Evolutionary conservation across 1,139 yeast genomes (phyloP).

Genomic region (Oligophagozyma castellii): DNA sequence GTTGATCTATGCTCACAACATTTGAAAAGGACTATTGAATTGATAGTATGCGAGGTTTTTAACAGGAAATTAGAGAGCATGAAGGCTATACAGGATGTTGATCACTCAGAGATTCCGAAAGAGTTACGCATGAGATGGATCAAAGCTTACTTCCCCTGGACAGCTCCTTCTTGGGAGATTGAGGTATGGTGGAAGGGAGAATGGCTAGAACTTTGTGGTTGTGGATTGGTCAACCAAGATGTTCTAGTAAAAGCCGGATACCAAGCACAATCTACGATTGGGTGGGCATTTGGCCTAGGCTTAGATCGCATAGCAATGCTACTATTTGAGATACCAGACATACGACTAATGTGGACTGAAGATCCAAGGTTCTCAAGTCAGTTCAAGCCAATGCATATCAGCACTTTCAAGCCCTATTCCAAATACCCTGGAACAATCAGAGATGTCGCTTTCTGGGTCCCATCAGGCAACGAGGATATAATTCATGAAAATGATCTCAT

Average conservation of each 20-base stretch:
- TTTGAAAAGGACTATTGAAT: slow-evolving; percentile 73
- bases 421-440: slow-evolving; percentile 79
- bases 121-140: slow-evolving; percentile 90
- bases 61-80: slow-evolving; percentile 52
- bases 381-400: slow-evolving; percentile 49
- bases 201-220: slow-evolving; percentile 96
- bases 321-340: slow-evolving; percentile 88
- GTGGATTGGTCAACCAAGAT: slow-evolving; percentile 77
- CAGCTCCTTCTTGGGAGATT: slow-evolving; percentile 96
- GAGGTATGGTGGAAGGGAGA: slow-evolving; percentile 99
- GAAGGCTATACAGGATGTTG: slow-evolving; percentile 42
- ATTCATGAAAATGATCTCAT: slow-evolving; percentile 83
- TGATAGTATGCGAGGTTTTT: slow-evolving; percentile 72
- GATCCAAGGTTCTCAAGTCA: slow-evolving; percentile 71
- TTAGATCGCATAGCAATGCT: slow-evolving; percentile 93
- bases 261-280: slow-evolving; percentile 41
- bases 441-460: slow-evolving; percentile 89
- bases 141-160: slow-evolving; percentile 96
- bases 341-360: slow-evolving; percentile 79
- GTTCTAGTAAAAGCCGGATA: slow-evolving; percentile 66
- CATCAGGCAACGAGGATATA: slow-evolving; percentile 25
- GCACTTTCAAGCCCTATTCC: slow-evolving; percentile 76
- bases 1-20: slow-evolving; percentile 60
- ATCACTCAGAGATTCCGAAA: slow-evolving; percentile 25
- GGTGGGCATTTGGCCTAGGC: slow-evolving; percentile 98